Conservation (phyloP, 2,329 filamentous ascomycete genomes). For the Mycosphaerella sp. region DNA sequence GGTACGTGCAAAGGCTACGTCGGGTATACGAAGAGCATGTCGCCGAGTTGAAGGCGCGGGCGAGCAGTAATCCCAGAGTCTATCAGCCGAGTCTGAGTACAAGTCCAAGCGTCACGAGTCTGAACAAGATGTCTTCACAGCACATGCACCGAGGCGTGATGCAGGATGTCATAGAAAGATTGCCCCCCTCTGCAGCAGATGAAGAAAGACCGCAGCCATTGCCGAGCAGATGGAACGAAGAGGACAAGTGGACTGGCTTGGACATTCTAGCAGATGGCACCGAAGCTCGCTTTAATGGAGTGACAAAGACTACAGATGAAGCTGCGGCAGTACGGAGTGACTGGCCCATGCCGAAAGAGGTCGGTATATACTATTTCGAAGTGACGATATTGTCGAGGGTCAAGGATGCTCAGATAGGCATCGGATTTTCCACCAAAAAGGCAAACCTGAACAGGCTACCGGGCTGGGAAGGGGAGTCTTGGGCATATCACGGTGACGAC, state of each 20-base stretch:
- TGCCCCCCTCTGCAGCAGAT: slow-evolving; percentile 47
- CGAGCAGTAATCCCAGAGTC: slow-evolving; percentile 9
- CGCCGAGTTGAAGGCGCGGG: slow-evolving; percentile 26
- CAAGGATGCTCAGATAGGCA: slow-evolving; percentile 54
- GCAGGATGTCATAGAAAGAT: slow-evolving; percentile 77
- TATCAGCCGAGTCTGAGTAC: slow-evolving; percentile 43
- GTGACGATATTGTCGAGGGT: slow-evolving; percentile 59
- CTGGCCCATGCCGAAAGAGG: slow-evolving; percentile 78
- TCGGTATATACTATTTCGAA: slow-evolving; percentile 94
- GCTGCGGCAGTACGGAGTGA: slow-evolving; percentile 78
- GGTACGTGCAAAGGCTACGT: slow-evolving; percentile 70
- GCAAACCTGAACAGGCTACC: slow-evolving; percentile 56
- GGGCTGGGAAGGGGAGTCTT: slow-evolving; percentile 61
- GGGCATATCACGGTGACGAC: slow-evolving; percentile 62
- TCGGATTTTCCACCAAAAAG: slow-evolving; percentile 57
- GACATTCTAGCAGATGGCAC: slow-evolving; percentile 69
- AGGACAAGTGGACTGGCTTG: slow-evolving; percentile 66
- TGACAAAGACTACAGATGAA: slow-evolving; percentile 60
- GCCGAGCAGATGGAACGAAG: slow-evolving; percentile 74
- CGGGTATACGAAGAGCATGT: slow-evolving; percentile 49
- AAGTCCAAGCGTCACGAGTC: slow-evolving; percentile 52
- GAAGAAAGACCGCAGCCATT: slow-evolving; percentile 62
- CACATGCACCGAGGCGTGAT: slow-evolving; percentile 64
- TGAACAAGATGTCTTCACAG: slow-evolving; percentile 57
- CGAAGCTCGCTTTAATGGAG: slow-evolving; percentile 59